Base-by-base conservation (phyloP, 495 filamentous ascomycete genomes). In the Daldinia caldariorum region DNA sequence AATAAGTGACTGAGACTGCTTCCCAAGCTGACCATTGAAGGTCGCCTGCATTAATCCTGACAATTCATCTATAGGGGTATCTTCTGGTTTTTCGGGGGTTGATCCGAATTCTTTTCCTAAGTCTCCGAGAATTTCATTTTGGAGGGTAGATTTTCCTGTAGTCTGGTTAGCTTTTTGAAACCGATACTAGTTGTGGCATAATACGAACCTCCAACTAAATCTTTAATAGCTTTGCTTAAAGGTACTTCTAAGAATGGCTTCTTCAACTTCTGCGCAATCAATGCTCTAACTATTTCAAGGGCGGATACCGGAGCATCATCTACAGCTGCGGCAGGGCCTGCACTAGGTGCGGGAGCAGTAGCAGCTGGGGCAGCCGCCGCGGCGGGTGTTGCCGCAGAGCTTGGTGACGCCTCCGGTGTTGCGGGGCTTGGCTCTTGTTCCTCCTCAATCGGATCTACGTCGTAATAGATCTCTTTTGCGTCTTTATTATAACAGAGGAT, bases 401-500 rank as follows among this genome's bases (percentile, higher is more conserved):
- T 63, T 14, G 81, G 77, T 32, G 81, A 78, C 31, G 79, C 73
- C 61, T 80, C 81, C 12, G 86, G 73, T 31, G 82, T 74, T 59
- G 85, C 73, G 31, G 83, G 76, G 59, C 84, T 71, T 32, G 89
- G 77, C 69, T 89, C 90, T 22, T 89, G 86, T 81, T 97, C 94
- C 47, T 99, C 95, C 74, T 97, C 94, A 12, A 95, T 86, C 0
- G 96, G 96, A 76, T 99, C 95, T 41, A 97, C 93, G 79, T 97
- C 94, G 79, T 99, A 99, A 83, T 99, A 99, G 70, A 99, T 99
- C 78, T 98, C 95, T 78, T 97, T 97, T 9, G 94, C 92, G 77
- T 99, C 95, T 80, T 99, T 99, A 81, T 96, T 97, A 85, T 98
- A 99, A 84, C 95, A 98, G 43, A 98, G 88, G 79, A 99, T 98